A percentile compares a stretch with the other conserved stretches of the same genome.
Conservation (phyloP, 352 stramenopile genomes). For the Poterioochromonas sp. region DNA sequence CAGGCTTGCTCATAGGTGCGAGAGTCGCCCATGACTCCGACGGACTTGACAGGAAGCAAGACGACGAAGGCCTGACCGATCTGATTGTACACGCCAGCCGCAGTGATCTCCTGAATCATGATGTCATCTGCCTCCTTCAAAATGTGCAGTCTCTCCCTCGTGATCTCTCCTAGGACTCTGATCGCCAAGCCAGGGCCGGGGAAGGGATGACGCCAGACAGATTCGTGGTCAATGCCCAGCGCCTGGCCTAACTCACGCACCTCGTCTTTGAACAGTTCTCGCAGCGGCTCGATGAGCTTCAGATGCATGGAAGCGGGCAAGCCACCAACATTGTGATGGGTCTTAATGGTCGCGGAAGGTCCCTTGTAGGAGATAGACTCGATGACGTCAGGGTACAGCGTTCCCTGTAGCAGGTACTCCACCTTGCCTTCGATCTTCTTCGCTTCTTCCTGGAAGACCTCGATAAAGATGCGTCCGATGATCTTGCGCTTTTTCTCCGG, state of each 20-base stretch:
- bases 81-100: conserved; percentile 90
- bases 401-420: conserved; percentile 93
- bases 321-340: conserved; percentile 98
- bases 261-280: conserved; percentile 44
- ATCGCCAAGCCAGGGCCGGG: conserved; percentile 95
- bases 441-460: conserved; percentile 86
- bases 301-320: conserved; percentile 94
- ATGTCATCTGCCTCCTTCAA: conserved; percentile 93
- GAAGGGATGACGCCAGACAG: conserved; percentile 97
- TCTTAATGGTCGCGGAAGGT: conserved; percentile 97
- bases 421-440: conserved; percentile 52
- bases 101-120: conserved; percentile 92
- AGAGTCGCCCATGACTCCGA: conserved; percentile 96
- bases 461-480: conserved; percentile 97
- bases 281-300: conserved; percentile 96
- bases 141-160: conserved; percentile 81
- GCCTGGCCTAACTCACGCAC: conserved; percentile 84
- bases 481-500: conserved; percentile 97
- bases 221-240: conserved; percentile 91
- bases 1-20: conserved; percentile 72
- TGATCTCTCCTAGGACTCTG: conserved; percentile 90
- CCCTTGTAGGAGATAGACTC: conserved; percentile 97
- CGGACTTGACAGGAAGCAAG: conserved; percentile 88
- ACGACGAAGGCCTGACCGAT: conserved; percentile 97
- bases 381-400: conserved; percentile 98